Evolutionary conservation across 2,329 filamentous ascomycete genomes (phyloP).

Genomic region (Pseudopyricularia cyperi): DNA sequence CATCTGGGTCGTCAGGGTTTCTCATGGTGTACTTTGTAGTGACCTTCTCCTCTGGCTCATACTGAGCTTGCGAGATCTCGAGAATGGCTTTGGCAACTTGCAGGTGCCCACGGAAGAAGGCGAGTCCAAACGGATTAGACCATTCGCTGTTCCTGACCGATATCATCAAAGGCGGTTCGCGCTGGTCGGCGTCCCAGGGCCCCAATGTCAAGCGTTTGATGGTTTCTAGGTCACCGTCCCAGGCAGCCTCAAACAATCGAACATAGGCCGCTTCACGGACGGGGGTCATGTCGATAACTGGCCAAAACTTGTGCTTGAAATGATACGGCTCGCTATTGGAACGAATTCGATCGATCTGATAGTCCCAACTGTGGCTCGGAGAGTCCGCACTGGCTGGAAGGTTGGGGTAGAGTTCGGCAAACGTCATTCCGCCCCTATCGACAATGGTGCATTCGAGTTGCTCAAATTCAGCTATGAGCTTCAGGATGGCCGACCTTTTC

Average conservation of each 20-base stretch:
- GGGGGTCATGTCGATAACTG: constrained; percentile 41
- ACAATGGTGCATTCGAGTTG: constrained; percentile 41
- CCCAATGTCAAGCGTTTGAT: constrained; percentile 53
- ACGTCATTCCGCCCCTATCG: constrained; percentile 50
- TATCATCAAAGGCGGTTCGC: constrained; percentile 49
- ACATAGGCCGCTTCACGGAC: constrained; percentile 46
- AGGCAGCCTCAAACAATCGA: constrained; percentile 60
- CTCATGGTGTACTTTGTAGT: constrained; percentile 36
- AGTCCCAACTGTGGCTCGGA: constrained; percentile 6
- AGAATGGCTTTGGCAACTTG: constrained; percentile 53
- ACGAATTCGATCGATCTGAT: constrained; percentile 1
- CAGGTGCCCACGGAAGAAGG: constrained; percentile 51
- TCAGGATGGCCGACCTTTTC: constrained; percentile 42
- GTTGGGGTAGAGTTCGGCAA: constrained; percentile 49
- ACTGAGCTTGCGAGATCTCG: constrained; percentile 59
- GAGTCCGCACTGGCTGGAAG: constrained; percentile 9
- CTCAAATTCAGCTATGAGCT: constrained; percentile 37
- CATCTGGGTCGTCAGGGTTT: constrained; percentile 20
- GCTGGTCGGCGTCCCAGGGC: constrained; percentile 39
- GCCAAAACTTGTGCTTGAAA: constrained; percentile 36
- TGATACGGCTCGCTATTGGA: constrained; percentile 23
- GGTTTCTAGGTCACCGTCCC: constrained; percentile 51
- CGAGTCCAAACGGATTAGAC: constrained; percentile 54
- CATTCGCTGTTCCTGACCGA: constrained; percentile 37
- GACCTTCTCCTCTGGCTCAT: constrained; percentile 39